These are phyloP conservation scores for Hanseniaspora valbyensis DNA, from an alignment of 805 yeast species.

Conservation along the genomic window DNA sequence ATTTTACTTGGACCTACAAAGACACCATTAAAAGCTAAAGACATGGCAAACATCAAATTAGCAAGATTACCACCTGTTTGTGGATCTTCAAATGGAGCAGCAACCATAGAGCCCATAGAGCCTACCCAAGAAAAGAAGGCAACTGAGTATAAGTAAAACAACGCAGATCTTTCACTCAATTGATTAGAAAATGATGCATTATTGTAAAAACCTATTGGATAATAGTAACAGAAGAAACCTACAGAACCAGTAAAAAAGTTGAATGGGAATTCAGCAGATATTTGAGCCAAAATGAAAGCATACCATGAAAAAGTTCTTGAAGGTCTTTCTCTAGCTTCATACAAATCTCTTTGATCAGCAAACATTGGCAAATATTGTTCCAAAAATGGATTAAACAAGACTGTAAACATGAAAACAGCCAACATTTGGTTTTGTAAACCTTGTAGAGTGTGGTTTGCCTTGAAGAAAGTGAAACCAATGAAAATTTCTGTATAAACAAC, in stretches of 20 bases:
- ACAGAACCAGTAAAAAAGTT: slow-evolving; percentile 51
- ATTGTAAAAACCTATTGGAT: slow-evolving; percentile 54
- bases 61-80: slow-evolving; percentile 57
- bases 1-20: slow-evolving; percentile 44
- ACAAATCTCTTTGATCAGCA: slow-evolving; percentile 50
- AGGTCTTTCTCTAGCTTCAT: slow-evolving; percentile 65
- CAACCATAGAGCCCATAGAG: slow-evolving; percentile 46
- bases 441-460: slow-evolving; percentile 50
- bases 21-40: slow-evolving; percentile 69
- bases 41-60: slow-evolving; percentile 46
- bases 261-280: slow-evolving; percentile 59
- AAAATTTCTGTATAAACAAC: slow-evolving; percentile 47
- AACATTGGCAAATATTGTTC: slow-evolving; percentile 56
- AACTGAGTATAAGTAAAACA: slow-evolving; percentile 37
- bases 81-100: slow-evolving; percentile 48
- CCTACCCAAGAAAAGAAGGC: slow-evolving; percentile 46
- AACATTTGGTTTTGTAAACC: slow-evolving; percentile 78
- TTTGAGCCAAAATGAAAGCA: slow-evolving; percentile 50
- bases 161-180: slow-evolving; percentile 45
- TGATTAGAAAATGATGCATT: slow-evolving; percentile 47
- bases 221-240: slow-evolving; percentile 53
- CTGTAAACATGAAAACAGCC: slow-evolving; percentile 56
- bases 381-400: slow-evolving; percentile 44
- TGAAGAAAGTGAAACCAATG: slow-evolving; percentile 66
- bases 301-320: slow-evolving; percentile 60